Evolutionary conservation across 371 early-diverging fungal genomes (phyloP).

Genomic region (Mortierella polycephala): DNA sequence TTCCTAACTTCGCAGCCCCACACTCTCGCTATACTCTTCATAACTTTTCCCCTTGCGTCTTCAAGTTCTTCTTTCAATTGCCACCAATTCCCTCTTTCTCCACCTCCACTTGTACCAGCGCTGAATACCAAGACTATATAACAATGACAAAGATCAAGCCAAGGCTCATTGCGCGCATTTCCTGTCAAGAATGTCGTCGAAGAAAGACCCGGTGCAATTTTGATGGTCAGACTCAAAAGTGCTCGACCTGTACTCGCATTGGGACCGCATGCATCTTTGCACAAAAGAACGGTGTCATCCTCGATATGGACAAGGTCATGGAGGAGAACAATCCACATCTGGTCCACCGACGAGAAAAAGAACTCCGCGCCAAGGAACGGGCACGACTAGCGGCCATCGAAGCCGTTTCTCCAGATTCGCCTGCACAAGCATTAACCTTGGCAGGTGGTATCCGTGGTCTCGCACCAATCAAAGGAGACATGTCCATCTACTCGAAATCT

Average conservation of each 20-base stretch:
- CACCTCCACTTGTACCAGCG: not conserved
- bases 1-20: too few relatives aligned
- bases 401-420: not conserved
- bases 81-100: not conserved
- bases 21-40: too few relatives aligned
- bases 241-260: constrained; percentile 51
- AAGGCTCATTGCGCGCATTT: constrained; percentile 52
- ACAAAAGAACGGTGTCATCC: constrained; percentile 52
- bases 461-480: constrained; percentile 11
- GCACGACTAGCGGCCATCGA: constrained; percentile 13
- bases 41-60: not conserved
- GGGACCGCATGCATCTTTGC: constrained; percentile 51
- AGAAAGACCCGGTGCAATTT: constrained; percentile 54
- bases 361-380: constrained; percentile 44
- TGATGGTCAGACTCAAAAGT: constrained; percentile 52
- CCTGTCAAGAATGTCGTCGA: constrained; percentile 53
- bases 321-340: constrained; percentile 54
- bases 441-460: not conserved
- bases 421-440: not conserved
- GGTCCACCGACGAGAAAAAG: constrained; percentile 43
- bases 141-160: constrained; percentile 55
- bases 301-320: constrained; percentile 55
- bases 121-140: not conserved
- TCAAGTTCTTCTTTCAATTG: not conserved
- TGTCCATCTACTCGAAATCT: constrained; percentile 35